Conservation (phyloP, 805 yeast genomes). For the Saturnispora kantuleensis region DNA sequence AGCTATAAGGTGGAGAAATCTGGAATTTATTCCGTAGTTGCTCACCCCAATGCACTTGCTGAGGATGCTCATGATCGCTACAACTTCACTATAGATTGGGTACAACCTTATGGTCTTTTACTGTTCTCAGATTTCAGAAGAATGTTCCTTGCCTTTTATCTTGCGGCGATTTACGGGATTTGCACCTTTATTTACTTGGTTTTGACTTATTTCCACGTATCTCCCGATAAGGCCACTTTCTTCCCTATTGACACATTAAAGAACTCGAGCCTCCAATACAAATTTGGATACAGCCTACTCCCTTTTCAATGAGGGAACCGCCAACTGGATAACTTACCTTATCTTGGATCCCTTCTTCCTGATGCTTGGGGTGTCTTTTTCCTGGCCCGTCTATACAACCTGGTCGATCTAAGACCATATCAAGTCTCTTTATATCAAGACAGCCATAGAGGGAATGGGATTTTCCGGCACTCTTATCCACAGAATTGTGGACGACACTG, state of each 20-base stretch:
- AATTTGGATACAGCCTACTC: slow-evolving; percentile 22
- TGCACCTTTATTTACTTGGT: slow-evolving; percentile 12
- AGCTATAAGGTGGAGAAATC: slow-evolving; percentile 8
- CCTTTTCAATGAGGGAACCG: slow-evolving; percentile 17
- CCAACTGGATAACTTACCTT: slow-evolving; percentile 14
- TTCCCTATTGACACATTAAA: slow-evolving; percentile 14
- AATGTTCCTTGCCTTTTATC: slow-evolving; percentile 17
- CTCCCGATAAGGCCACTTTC: slow-evolving; percentile 15
- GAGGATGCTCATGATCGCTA: neutral
- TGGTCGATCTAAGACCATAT: slow-evolving; percentile 14
- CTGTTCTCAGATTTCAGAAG: slow-evolving; percentile 22
- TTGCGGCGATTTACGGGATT: slow-evolving; percentile 16
- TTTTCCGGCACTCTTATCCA: slow-evolving; percentile 15
- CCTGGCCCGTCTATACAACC: slow-evolving; percentile 17
- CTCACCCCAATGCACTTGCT: slow-evolving; percentile 14
- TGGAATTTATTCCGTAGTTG: slow-evolving; percentile 22
- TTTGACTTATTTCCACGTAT: slow-evolving; percentile 11
- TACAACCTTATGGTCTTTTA: slow-evolving; percentile 24
- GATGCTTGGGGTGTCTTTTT: slow-evolving; percentile 11
- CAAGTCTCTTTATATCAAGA: slow-evolving; percentile 7
- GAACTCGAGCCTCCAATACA: too few species aligned
- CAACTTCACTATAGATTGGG: slow-evolving; percentile 18
- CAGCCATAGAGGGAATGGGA: slow-evolving; percentile 11
- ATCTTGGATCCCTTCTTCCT: slow-evolving; percentile 20
- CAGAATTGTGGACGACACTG: neutral